A percentile compares a stretch with the other conserved stretches of the same genome.
phyloP scores from a whole-genome alignment of 1,284 basidiomycete species.

The Meripilus lineatus region DNA sequence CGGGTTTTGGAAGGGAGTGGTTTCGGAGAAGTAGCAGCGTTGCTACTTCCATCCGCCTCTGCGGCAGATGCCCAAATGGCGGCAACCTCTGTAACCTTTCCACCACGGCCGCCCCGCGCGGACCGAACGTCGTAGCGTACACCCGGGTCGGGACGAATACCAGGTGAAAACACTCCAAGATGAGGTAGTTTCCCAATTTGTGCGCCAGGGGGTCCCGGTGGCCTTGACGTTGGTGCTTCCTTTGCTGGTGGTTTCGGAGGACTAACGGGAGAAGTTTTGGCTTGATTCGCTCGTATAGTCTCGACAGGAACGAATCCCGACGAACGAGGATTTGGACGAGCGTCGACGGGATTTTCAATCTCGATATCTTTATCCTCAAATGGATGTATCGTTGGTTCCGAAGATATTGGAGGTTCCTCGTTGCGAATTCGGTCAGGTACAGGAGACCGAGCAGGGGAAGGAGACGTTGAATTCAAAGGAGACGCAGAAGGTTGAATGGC shows the following conservation, averaged over 20 bases:
- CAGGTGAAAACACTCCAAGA: slow-evolving; percentile 33
- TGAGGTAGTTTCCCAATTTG: too few relatives aligned
- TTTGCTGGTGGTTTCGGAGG: neutral
- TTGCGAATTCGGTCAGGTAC: neutral
- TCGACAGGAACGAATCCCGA: slow-evolving; percentile 68
- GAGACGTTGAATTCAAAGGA: slow-evolving; percentile 26
- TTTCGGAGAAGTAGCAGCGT: slow-evolving; percentile 6
- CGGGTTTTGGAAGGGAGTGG: neutral
- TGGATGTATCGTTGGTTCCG: neutral
- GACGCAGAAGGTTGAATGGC: slow-evolving; percentile 50
- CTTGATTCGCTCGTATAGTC: slow-evolving; percentile 29
- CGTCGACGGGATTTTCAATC: slow-evolving; percentile 16
- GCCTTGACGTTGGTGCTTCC: neutral
- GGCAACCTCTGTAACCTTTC: slow-evolving; percentile 68
- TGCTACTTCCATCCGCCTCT: slow-evolving; percentile 5
- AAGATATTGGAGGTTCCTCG: neutral
- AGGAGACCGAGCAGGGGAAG: too few relatives aligned
- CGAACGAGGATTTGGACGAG: slow-evolving; percentile 60
- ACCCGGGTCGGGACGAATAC: slow-evolving; percentile 41
- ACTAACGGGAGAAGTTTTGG: neutral
- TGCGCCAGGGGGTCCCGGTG: slow-evolving; percentile 3
- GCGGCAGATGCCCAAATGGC: slow-evolving; percentile 55
- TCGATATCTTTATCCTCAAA: neutral
- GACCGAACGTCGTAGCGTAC: slow-evolving; percentile 70
- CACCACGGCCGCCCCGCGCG: slow-evolving; percentile 73